Percentiles rank a stretch among this genome's conserved stretches.
phyloP scores from a whole-genome alignment of 257 asterid species.

The Fraxinus americana region DNA sequence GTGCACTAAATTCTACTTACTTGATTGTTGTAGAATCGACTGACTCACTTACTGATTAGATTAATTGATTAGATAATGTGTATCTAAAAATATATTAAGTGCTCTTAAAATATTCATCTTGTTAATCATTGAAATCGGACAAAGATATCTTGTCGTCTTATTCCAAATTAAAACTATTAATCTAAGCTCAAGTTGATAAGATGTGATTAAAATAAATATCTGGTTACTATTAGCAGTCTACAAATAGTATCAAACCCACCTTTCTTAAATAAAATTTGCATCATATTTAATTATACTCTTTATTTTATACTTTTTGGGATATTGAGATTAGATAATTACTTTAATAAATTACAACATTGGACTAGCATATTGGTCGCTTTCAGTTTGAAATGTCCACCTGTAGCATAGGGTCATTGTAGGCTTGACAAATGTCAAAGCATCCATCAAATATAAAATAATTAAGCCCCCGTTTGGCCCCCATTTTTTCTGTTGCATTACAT shows the following conservation, averaged over 20 bases:
- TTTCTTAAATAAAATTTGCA: not conserved
- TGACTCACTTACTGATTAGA: not conserved
- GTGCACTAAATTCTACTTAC: not conserved
- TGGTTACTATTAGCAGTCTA: slow-evolving; percentile 6
- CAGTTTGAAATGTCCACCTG: not conserved
- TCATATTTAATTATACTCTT: too few relatives aligned
- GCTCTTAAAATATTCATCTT: too few relatives aligned
- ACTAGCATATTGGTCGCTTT: not conserved
- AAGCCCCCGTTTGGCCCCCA: too few relatives aligned
- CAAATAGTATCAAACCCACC: not conserved
- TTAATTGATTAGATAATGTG: too few relatives aligned
- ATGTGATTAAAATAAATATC: slow-evolving; percentile 16
- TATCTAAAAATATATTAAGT: too few relatives aligned
- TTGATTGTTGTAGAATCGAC: too few relatives aligned
- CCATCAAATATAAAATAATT: too few relatives aligned
- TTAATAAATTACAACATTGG: not conserved
- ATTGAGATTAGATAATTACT: too few relatives aligned
- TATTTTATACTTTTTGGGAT: too few relatives aligned
- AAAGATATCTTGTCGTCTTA: slow-evolving; percentile 18
- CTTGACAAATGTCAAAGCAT: slow-evolving; percentile 16
- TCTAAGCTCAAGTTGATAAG: slow-evolving; percentile 21
- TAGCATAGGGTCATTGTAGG: not conserved
- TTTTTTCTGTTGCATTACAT: too few relatives aligned
- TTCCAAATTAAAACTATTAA: not conserved
- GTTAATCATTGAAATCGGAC: slow-evolving; percentile 27